Conservation (phyloP, 2,329 filamentous ascomycete genomes). For the Ascomycota sp. region DNA sequence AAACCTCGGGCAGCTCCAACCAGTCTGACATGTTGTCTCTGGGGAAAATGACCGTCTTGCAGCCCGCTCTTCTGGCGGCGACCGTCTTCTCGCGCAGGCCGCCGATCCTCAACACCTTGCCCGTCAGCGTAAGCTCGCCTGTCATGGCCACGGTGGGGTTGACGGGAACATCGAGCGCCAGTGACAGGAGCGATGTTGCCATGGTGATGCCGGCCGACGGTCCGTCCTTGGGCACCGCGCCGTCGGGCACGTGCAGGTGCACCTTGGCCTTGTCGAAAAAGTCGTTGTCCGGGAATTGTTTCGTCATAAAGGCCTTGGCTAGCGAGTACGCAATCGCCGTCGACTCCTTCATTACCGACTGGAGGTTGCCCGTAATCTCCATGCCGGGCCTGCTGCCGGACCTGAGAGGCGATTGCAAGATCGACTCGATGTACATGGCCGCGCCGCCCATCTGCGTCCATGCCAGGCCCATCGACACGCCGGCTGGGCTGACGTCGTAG, state of each 20-base stretch:
- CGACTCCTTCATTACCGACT: constrained; percentile 96
- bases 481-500: constrained; percentile 81
- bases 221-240: constrained; percentile 86
- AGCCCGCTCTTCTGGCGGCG: constrained; percentile 76
- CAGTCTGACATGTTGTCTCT: constrained; percentile 92
- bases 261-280: constrained; percentile 94
- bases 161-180: constrained; percentile 61
- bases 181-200: constrained; percentile 76
- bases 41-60: constrained; percentile 86
- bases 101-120: constrained; percentile 88
- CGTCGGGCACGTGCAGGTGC: constrained; percentile 91
- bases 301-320: constrained; percentile 72
- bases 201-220: constrained; percentile 92
- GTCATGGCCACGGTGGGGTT: constrained; percentile 92
- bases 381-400: constrained; percentile 56
- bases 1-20: constrained; percentile 87
- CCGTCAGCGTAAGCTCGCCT: constrained; percentile 87
- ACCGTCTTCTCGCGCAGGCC: constrained; percentile 94
- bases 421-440: constrained; percentile 92
- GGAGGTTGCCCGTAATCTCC: constrained; percentile 85
- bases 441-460: constrained; percentile 97
- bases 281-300: constrained; percentile 68
- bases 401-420: constrained; percentile 65
- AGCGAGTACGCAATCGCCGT: constrained; percentile 91
- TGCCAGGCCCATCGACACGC: constrained; percentile 91